Evolutionary conservation across 805 yeast genomes (phyloP).

Genomic region (Teunomyces gatunensis): DNA sequence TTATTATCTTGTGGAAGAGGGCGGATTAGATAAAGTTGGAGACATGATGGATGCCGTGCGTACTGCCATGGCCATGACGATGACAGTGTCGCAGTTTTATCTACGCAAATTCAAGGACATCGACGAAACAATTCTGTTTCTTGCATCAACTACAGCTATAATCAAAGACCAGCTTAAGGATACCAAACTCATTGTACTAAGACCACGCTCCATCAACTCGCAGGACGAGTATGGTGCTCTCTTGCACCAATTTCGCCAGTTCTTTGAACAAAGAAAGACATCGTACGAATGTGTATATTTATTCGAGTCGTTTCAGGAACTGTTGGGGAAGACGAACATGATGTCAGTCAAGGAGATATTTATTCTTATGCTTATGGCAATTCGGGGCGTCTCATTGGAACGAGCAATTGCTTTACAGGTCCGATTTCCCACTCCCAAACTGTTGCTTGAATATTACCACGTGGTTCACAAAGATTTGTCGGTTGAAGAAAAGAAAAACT

Average conservation of each 20-base stretch:
- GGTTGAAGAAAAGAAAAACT: constrained; percentile 28
- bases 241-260: constrained; percentile 41
- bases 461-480: constrained; percentile 15
- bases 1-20: constrained; percentile 80
- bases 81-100: constrained; percentile 64
- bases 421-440: constrained; percentile 65
- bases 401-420: constrained; percentile 78
- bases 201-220: constrained; percentile 46
- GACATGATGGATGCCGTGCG: constrained; percentile 63
- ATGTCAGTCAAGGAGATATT: constrained; percentile 75
- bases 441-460: constrained; percentile 50
- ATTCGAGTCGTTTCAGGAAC: constrained; percentile 51
- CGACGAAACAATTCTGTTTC: constrained; percentile 69
- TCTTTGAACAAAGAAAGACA: constrained; percentile 35
- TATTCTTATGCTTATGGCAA: constrained; percentile 71
- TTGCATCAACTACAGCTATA: constrained; percentile 34
- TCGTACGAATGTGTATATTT: constrained; percentile 37
- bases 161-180: constrained; percentile 37
- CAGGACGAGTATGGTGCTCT: constrained; percentile 50
- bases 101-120: constrained; percentile 66
- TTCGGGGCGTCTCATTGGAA: constrained; percentile 79
- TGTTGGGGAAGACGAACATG: constrained; percentile 67
- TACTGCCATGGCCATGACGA: constrained; percentile 71
- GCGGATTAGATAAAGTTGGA: constrained; percentile 35
- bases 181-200: constrained; percentile 43